Evolutionary conservation across 345 rosid species (phyloP), one percentile per base, ranked within the genome.

Genomic region (Mercurialis annua): DNA sequence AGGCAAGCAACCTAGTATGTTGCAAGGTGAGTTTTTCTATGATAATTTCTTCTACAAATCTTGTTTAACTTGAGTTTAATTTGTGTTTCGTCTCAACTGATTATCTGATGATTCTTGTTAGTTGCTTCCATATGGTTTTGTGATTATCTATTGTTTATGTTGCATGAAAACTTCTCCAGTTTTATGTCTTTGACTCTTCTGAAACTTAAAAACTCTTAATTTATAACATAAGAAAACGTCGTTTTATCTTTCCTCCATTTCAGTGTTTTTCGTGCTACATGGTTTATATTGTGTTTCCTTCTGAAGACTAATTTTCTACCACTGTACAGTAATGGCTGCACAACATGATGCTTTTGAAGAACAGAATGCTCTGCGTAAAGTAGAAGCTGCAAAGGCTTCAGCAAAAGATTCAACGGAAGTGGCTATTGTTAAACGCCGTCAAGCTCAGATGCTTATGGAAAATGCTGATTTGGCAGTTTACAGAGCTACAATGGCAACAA

Each of bases 381-480:
- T 76, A 12, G 89, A 86, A 64, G 89, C 82, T 46, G 90, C 97
- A 7, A 82, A 66, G 55, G 70, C 71, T 26, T 66, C 75, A 16
- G 91, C 87, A 11, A 71, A 61, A 59, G 67, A 62, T 46, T 61
- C 78, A 17, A 29, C 75, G 40, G 89, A 91, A 62, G 55, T 66
- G 4, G 97, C 97, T 3, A 69, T 85, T 3, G 43, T 48, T 1
- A 92, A 82, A 61, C 90, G 99, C 10, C 71, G 55, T 48, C 76
- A 79, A 72, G 98, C 97, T 10, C 93, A 94, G 77, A 43, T 71
- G 44, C 90, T 89, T 14, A 84, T 86, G 85, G 85, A 79, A 75
- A 84, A 78, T n/a, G 99, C 99, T 3, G 90, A 88, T 74, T 69
- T 94, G 77, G 92, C 90, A 21, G 76, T 86, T 14, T 92, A 87